Base-by-base conservation (phyloP, 148 eudicot species). In the Drosera capensis region DNA sequence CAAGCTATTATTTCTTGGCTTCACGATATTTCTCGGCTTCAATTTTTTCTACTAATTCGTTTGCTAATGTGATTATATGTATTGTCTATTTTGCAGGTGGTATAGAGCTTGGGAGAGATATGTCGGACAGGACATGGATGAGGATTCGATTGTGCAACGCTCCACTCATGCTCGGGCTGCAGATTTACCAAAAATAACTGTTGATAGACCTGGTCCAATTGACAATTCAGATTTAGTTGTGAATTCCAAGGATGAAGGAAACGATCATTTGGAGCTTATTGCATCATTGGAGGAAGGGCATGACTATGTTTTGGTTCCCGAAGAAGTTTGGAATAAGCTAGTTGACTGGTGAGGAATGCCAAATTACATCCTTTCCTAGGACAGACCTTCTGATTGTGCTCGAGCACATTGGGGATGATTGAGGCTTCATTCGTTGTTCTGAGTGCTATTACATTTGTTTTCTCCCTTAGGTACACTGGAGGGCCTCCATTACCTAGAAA, bases 391-490 rank as follows among this genome's bases (percentile, higher is more conserved):
- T 36, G 40, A 12, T 49, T 24, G 1, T 31, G 38, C n/a, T 35
- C 23, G 40, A 31, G 20, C 30, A 29, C 29, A 17, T 26, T 14
- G 26, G 17, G 20, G 6, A 15, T n/a, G 12, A n/a, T 34, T 14
- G 7, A 7, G 11, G 14, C 19, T 0, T 41, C 15, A 17, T 26
- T 18, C 9, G 8, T 45, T 21, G 41, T 26, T 34, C n/a, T n/a
- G n/a, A n/a, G n/a, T n/a, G n/a, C n/a, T n/a, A n/a, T n/a, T n/a
- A n/a, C n/a, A n/a, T n/a, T n/a, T n/a, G n/a, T n/a, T n/a, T n/a
- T n/a, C n/a, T n/a, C n/a, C n/a, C 31, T 20, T 60, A 90, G 99
- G 99, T 90, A 90, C 63, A 72, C 70, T 51, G 99, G 99, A 50
- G 99, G 99, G 43, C 95, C 99, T 7, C 71, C 79, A 37, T 60